These are phyloP conservation scores for Fusarium piperis DNA, from an alignment of 2,329 filamentous ascomycete species.

Conservation along the genomic window DNA sequence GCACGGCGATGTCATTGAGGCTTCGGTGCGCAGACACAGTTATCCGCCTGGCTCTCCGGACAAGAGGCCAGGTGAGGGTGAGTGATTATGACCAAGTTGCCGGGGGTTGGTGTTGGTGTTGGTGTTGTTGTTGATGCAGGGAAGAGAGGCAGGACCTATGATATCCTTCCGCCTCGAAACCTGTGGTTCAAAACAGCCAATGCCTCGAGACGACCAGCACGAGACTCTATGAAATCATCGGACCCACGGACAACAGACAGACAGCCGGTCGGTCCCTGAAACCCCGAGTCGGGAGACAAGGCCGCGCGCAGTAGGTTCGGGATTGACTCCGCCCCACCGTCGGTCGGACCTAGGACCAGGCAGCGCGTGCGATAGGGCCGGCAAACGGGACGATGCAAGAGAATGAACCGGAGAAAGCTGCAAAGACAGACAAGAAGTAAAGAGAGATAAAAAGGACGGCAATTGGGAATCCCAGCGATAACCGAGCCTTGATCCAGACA, in stretches of 20 bases:
- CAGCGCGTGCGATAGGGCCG: slow-evolving; percentile 14
- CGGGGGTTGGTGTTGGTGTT: neutral
- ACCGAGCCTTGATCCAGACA: slow-evolving; percentile 10
- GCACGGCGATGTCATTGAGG: slow-evolving; percentile 31
- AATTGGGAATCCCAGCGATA: neutral
- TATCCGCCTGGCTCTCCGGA: slow-evolving; percentile 14
- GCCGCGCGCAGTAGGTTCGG: slow-evolving; percentile 30
- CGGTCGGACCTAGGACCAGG: slow-evolving; percentile 29
- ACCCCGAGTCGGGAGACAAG: slow-evolving; percentile 30
- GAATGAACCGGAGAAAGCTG: slow-evolving; percentile 31
- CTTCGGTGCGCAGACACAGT: slow-evolving; percentile 27
- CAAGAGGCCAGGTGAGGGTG: slow-evolving; percentile 17
- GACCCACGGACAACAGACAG: slow-evolving; percentile 16
- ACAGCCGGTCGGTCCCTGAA: slow-evolving; percentile 31
- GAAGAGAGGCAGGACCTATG: neutral
- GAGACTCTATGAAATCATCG: slow-evolving; percentile 27
- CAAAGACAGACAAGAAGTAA: neutral
- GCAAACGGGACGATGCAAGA: slow-evolving; percentile 30
- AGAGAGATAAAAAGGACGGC: slow-evolving; percentile 1
- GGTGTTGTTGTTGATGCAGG: neutral
- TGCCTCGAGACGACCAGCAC: neutral
- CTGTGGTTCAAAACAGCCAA: neutral
- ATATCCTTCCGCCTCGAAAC: neutral
- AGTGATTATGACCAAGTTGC: neutral
- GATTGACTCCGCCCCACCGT: slow-evolving; percentile 34